A percentile compares a stretch with the other conserved stretches of the same genome.
Conservation (phyloP, 2,329 filamentous ascomycete genomes). For the Neonectria sp. region DNA sequence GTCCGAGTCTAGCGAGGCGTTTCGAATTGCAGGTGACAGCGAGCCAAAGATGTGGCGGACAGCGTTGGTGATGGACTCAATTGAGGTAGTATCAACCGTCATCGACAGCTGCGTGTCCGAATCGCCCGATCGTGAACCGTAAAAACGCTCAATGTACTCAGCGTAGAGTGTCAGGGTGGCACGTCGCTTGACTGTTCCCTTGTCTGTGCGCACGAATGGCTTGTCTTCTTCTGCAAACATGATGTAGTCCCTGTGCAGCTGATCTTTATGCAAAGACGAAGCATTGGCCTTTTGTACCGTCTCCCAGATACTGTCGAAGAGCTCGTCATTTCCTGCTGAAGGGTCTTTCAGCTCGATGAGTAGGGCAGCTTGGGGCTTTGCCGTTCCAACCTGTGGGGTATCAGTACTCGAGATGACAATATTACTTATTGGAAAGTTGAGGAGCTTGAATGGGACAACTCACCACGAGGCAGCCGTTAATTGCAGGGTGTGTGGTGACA, state of each 20-base stretch:
- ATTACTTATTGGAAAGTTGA: too few species aligned
- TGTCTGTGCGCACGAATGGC: conserved; percentile 62
- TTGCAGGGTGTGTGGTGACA: conserved; percentile 45
- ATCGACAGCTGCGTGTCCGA: conserved; percentile 18
- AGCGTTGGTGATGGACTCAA: conserved; percentile 38
- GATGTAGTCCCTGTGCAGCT: conserved; percentile 59
- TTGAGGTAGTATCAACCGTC: conserved; percentile 40
- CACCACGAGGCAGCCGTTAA: conserved; percentile 46
- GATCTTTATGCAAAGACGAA: conserved; percentile 56
- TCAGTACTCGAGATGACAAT: not conserved
- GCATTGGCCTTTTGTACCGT: conserved; percentile 60
- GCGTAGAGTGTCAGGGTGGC: conserved; percentile 58
- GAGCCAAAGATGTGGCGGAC: conserved; percentile 40
- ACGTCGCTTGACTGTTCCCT: conserved; percentile 61
- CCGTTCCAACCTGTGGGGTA: conserved; percentile 37
- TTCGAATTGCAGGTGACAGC: conserved; percentile 34
- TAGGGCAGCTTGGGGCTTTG: conserved; percentile 46
- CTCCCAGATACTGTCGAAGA: conserved; percentile 62
- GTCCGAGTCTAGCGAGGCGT: conserved; percentile 41
- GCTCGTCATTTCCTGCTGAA: conserved; percentile 33
- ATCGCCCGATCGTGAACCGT: conserved; percentile 46
- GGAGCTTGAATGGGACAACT: not conserved
- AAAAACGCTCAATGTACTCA: conserved; percentile 63
- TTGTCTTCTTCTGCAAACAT: conserved; percentile 58
- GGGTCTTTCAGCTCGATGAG: conserved; percentile 48